Base-by-base conservation (phyloP, 2,329 filamentous ascomycete species). In the Aspergillus amoenus region DNA sequence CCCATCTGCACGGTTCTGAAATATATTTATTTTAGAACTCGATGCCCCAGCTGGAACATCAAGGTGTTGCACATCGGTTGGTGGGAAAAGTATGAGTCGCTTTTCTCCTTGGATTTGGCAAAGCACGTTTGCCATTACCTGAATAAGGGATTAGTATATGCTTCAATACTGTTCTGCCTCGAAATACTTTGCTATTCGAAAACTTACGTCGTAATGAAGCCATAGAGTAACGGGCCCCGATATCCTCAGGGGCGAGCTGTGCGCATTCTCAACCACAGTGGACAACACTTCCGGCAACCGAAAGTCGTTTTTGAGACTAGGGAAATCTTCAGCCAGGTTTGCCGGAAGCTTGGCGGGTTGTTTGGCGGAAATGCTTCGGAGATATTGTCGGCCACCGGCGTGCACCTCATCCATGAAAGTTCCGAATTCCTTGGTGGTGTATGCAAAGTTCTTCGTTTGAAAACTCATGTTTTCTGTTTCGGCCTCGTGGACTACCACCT, bases 121-220 rank as follows among this genome's bases (percentile, higher is more conserved):
- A 59, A 94, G 88, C 3, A 96, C 80, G 66, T 96, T 96, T 49
- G 91, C 90, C 82, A 95, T 92, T 15, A 94, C 90, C 83, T 89
- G 44, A 17, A 30, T 45, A 8, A 30, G 6, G 12, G 13, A 12
- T 56, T 42, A 56, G 39, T n/a, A 37, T 5, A 12, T 37, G 22
- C 42, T 12, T 17, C 42, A 47, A 34, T 32, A 9, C n/a, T 44
- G 47, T 18, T 47, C 22, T 30, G 8, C 5, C 17, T 17, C 13
- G 12, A 24, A 11, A 43, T 21, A 30, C 15, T 5, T 41, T 27
- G 30, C 21, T 22, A 9, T 9, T 5, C 15, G 43, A n/a, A 55
- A 15, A 64, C 70, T 67, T 59, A 88, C 87, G 74, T 95, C 90
- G 76, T 94, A 95, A 73, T 95, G 91, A 32, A 96, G 79, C 92